Base-by-base conservation (phyloP, 2,329 filamentous ascomycete genomes). In the Fusarium azukiicola region DNA sequence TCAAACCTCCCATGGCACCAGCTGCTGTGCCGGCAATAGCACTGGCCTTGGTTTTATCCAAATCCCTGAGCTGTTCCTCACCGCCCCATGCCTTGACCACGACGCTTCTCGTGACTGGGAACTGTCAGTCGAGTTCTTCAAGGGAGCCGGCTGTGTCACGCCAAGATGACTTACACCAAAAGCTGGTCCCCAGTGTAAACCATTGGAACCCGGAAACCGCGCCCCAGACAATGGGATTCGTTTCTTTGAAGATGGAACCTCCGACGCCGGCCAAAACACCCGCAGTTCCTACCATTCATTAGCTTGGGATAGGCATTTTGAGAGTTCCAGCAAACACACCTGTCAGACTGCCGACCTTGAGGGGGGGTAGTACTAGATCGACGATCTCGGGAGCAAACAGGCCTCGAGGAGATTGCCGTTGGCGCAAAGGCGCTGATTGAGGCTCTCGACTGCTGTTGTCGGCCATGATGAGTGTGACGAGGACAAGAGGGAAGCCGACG, bases 171-270 rank as follows among this genome's bases (percentile, higher is more conserved):
- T 83, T 89, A 94, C 95, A 94, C 91, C 94, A 97, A 85, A 95
- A 99, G 21, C 93, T 95, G 63, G 92, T 93, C 47, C 96, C 96
- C 50, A 98, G 91, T 54, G 93, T 91, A 86, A 96, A 96, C 93
- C 96, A 98, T 87, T 98, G 96, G 52, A 96, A 89, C 23, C 96
- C 95, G 32, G 95, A 94, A 49, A 94, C 91, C 17, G 95, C 81
- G 1, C 96, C 95, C 87, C 96, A 97, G 11, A 97, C 87, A 5
- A 93, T 91, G 7, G 96, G 94, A 19, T 92, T 93, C 32, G 90
- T 91, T 23, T 95, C 95, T 73, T 94, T 92, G 64, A 97, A 86
- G 63, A 98, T 95, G 40, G 96, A 97, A 47, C 92, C 91, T 67
- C 95, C 92, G 68, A 95, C 94, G 47, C 95, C 95, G 69, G 93